Conservation (phyloP, 805 yeast species). For the Wickerhamomyces bovis region DNA sequence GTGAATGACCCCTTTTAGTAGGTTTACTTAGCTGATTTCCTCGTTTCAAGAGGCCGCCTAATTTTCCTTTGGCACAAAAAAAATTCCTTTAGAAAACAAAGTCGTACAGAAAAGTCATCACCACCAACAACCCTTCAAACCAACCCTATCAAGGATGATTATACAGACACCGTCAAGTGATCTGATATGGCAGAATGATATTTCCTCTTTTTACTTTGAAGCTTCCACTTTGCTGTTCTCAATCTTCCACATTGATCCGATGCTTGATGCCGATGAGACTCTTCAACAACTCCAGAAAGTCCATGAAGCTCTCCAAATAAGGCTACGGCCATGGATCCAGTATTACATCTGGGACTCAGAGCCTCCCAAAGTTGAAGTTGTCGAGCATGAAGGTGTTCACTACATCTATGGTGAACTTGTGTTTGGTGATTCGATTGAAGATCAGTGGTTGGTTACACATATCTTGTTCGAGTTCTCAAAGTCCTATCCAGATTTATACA, state of each 20-base stretch:
- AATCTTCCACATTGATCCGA: constrained; percentile 27
- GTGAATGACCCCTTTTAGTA: no score
- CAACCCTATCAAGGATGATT: not conserved
- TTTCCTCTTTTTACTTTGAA: constrained; percentile 5
- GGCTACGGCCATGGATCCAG: constrained; percentile 30
- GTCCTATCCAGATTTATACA: constrained; percentile 31
- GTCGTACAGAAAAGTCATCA: not conserved
- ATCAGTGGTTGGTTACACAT: constrained; percentile 39
- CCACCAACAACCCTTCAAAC: not conserved
- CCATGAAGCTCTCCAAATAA: constrained; percentile 16
- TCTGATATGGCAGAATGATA: constrained; percentile 12
- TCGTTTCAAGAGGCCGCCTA: no score
- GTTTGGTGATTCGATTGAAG: constrained; percentile 38
- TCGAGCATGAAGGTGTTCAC: not conserved
- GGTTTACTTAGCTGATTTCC: no score
- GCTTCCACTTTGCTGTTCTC: constrained; percentile 22
- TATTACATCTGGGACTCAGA: constrained; percentile 37
- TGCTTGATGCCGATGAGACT: constrained; percentile 17
- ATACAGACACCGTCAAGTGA: constrained; percentile 1
- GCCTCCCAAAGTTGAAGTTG: constrained; percentile 11
- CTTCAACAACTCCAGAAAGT: constrained; percentile 10
- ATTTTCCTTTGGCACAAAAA: not conserved
- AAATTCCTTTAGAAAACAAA: not conserved
- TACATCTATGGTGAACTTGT: constrained; percentile 33
- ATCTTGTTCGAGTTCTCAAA: constrained; percentile 34